phyloP scores from a whole-genome alignment of 495 filamentous ascomycete species.

The Neurospora sp. region DNA sequence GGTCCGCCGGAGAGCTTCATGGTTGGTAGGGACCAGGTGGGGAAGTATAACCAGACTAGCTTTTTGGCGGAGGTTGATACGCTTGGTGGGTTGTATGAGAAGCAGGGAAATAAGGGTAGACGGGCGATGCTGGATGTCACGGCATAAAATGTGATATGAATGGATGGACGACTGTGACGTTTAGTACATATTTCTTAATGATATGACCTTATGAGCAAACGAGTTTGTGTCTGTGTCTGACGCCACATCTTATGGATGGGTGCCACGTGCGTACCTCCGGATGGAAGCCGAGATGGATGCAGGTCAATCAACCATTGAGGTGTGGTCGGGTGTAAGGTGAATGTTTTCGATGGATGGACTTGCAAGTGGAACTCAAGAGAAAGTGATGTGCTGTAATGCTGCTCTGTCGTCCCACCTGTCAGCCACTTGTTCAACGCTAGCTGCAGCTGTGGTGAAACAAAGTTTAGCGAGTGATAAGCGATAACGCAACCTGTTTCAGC shows the following conservation, averaged over 20 bases:
- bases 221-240: not conserved
- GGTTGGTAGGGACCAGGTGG: constrained; percentile 34
- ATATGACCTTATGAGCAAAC: not conserved
- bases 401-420: not conserved
- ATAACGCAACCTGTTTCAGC: not conserved
- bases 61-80: constrained; percentile 23
- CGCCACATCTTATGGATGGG: not conserved
- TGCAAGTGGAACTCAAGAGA: not conserved
- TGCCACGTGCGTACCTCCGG: not conserved
- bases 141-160: not conserved
- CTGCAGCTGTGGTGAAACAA: not conserved
- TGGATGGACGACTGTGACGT: not conserved
- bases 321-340: too few species aligned
- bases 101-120: not conserved
- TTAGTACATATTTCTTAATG: not conserved
- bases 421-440: not conserved
- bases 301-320: too few species aligned
- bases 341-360: too few species aligned
- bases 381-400: not conserved
- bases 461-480: not conserved
- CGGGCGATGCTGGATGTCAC: not conserved
- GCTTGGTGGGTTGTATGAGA: constrained; percentile 6
- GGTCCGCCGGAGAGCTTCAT: constrained; percentile 60
- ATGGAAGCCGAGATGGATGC: too few species aligned
- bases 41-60: constrained; percentile 31